These are phyloP conservation scores for Nicotiana benthamiana DNA, from an alignment of 257 asterid species.

Conservation along the genomic window DNA sequence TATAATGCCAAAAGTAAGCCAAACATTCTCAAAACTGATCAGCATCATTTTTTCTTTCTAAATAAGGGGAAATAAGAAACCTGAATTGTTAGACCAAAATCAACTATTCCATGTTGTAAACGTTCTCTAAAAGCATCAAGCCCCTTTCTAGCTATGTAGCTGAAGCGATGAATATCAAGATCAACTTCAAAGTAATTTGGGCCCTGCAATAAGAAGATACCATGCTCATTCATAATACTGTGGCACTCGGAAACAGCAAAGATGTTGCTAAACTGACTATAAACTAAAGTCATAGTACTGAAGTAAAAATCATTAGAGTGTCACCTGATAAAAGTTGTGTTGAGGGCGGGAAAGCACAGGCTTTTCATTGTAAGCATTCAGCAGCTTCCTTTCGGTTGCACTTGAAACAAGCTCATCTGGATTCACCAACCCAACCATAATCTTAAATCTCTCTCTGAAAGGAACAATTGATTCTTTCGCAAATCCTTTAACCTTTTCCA, in stretches of 20 bases:
- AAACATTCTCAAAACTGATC: not conserved
- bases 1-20: not conserved
- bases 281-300: not conserved
- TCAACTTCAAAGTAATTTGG: slow-evolving; percentile 60
- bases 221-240: not conserved
- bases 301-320: not conserved
- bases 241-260: not conserved
- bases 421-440: slow-evolving; percentile 63
- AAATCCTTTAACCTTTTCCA: slow-evolving; percentile 65
- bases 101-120: slow-evolving; percentile 48
- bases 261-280: not conserved
- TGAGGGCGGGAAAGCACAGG: slow-evolving; percentile 87
- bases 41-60: not conserved
- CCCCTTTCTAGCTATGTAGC: slow-evolving; percentile 79
- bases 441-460: slow-evolving; percentile 61
- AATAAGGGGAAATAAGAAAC: slow-evolving; percentile 12
- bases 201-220: slow-evolving; percentile 32
- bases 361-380: slow-evolving; percentile 60
- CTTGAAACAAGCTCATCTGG: slow-evolving; percentile 62
- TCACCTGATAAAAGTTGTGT: slow-evolving; percentile 56
- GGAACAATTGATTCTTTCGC: slow-evolving; percentile 57
- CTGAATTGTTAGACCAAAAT: slow-evolving; percentile 72
- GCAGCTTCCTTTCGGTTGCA: slow-evolving; percentile 63
- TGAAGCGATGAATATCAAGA: slow-evolving; percentile 80
- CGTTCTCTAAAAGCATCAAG: slow-evolving; percentile 76